A percentile compares a stretch with the other conserved stretches of the same genome.
Conservation (phyloP, 176 grass and related monocot genomes). For the bread wheat (Triticum aestivum) region IWGSC_CS_RefSeq_v2.1 NC_057812.1:731910138-731910637, state of each 20-base stretch:
- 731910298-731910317: constrained; percentile 95
- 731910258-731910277: constrained; percentile 50
- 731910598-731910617: constrained; percentile 56
- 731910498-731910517: constrained; percentile 33
- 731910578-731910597: constrained; percentile 52
- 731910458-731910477: neutral
- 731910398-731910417: neutral
- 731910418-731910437: neutral
- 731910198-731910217: constrained; percentile 81
- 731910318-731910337: constrained; percentile 84
- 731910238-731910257: constrained; percentile 58
- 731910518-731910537: constrained; percentile 61
- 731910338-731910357: constrained; percentile 67
- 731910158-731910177: neutral
- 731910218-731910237: constrained; percentile 51
- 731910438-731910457: neutral
- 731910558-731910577: constrained; percentile 42
- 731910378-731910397: constrained; percentile 37
- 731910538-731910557: constrained; percentile 59
- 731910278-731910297: constrained; percentile 61
- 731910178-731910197: neutral
- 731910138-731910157: no score
- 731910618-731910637: constrained; percentile 47
- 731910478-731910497: constrained; percentile 38
- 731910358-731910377: constrained; percentile 76